These are phyloP conservation scores for Microsporum canis DNA, from an alignment of 2,329 filamentous ascomycete species.

Conservation along the genomic window DNA sequence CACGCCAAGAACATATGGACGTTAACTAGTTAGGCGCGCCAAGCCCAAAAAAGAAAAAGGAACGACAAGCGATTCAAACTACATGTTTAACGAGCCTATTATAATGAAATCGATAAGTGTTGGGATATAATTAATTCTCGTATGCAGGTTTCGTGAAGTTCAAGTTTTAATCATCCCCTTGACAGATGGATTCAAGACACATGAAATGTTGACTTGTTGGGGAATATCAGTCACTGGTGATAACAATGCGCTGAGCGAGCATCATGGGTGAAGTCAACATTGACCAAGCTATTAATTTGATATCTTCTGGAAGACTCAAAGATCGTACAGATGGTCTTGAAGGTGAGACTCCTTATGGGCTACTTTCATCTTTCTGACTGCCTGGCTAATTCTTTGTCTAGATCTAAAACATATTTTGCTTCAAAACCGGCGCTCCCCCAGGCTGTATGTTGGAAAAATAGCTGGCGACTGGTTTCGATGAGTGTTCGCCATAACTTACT, in stretches of 20 bases:
- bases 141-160: background rate
- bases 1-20: background rate
- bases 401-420: slow-evolving; percentile 47
- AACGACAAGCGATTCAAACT: background rate
- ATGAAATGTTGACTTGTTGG: background rate
- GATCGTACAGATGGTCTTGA: slow-evolving; percentile 43
- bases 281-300: slow-evolving; percentile 31
- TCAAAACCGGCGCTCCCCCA: slow-evolving; percentile 37
- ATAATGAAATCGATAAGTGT: background rate
- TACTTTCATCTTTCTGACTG: background rate
- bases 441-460: slow-evolving; percentile 22
- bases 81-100: background rate
- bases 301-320: slow-evolving; percentile 34
- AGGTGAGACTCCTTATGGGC: slow-evolving; percentile 20
- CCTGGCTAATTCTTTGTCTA: slow-evolving; percentile 16
- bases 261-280: slow-evolving; percentile 35
- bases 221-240: background rate
- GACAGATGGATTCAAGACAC: background rate
- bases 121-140: background rate
- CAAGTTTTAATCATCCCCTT: background rate
- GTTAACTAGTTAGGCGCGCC: background rate
- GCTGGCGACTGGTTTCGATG: background rate
- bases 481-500: slow-evolving; percentile 3
- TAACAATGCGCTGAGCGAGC: background rate
- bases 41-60: background rate